phyloP scores from a whole-genome alignment of 2,329 filamentous ascomycete species.

The Lasiodiplodia citricola region DNA sequence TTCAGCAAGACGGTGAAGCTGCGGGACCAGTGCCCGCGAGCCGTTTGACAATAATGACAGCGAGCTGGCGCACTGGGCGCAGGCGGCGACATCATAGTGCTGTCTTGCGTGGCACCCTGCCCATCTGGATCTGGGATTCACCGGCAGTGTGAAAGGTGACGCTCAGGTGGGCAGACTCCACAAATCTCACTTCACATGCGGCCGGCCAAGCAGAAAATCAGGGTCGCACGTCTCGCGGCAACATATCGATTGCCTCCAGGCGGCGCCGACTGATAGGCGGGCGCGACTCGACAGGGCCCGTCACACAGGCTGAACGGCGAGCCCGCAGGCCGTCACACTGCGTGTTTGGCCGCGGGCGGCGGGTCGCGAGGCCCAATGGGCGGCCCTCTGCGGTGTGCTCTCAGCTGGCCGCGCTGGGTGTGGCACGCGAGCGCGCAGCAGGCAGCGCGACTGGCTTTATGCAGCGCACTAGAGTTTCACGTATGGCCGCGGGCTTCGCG shows the following conservation, averaged over 20 bases:
- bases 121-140: conserved; percentile 25
- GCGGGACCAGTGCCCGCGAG: conserved; percentile 15
- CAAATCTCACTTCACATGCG: conserved; percentile 16
- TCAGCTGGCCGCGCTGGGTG: conserved; percentile 1
- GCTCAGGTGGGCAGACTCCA: conserved; percentile 22
- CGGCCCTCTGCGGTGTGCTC: conserved; percentile 12
- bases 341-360: conserved; percentile 15
- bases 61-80: conserved; percentile 5
- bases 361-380: conserved; percentile 24
- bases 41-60: conserved; percentile 25
- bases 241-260: conserved; percentile 27
- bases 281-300: conserved; percentile 14
- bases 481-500: conserved; percentile 23
- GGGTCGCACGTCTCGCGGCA: conserved; percentile 26
- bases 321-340: conserved; percentile 16
- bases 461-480: conserved; percentile 30
- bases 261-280: conserved; percentile 24
- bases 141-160: conserved; percentile 12
- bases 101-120: conserved; percentile 25
- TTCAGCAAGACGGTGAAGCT: conserved; percentile 24
- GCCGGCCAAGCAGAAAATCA: conserved; percentile 23
- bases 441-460: conserved; percentile 26
- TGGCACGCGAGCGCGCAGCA: conserved; percentile 21
- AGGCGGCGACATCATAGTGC: conserved; percentile 25
- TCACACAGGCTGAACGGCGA: conserved; percentile 19